Evolutionary conservation across 805 yeast genomes (phyloP), one percentile per base, ranked within the genome.

Genomic region (Candida insectalens): DNA sequence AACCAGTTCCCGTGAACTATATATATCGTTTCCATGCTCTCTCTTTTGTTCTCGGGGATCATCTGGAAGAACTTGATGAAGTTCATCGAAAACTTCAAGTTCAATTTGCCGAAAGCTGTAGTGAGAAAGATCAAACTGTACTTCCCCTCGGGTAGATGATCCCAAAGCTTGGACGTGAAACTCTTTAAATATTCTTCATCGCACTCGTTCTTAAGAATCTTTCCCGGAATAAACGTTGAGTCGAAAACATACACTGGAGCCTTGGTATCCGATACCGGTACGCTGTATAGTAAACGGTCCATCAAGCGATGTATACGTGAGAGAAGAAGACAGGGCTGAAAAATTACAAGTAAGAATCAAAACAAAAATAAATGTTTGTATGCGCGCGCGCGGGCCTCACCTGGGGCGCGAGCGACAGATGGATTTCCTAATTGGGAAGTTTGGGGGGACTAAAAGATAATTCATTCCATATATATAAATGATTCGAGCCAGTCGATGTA

Each of bases 1-100:
- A 88, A 71, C 92, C 96, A 87, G 30, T 82, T 79, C 44, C 88
- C 96, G 56, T 89, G 96, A 3, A 89, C 94, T 20, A 88, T 69
- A 42, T 78, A 81, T 3, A 85, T 63, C 47, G 74, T 78, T 33
- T 61, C 59, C 29, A 89, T 56, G 36, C 70, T 63, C 34, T 69
- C 67, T 39, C 73, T 70, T 29, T 67, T 57, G 4, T 63, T 64
- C 12, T 69, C 65, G 2, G 89, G 75, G 19, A 89, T 65, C 41
- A 71, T 57, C 40, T 65, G 67, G 29, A 72, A 50, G 30, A 72
- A 64, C 45, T 64, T 65, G 32, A 70, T 49, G 10, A 59, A 33
- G 30, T 50, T 54, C 22, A 56, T 18, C 1, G 62, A 60, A 13
- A 57, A 31, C 19, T 44, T 45, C 13, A 49, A 37, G 26, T 41